A percentile compares a stretch with the other conserved stretches of the same genome.
Conservation (phyloP, 441 rosid species). For the Daphne laureola region DNA sequence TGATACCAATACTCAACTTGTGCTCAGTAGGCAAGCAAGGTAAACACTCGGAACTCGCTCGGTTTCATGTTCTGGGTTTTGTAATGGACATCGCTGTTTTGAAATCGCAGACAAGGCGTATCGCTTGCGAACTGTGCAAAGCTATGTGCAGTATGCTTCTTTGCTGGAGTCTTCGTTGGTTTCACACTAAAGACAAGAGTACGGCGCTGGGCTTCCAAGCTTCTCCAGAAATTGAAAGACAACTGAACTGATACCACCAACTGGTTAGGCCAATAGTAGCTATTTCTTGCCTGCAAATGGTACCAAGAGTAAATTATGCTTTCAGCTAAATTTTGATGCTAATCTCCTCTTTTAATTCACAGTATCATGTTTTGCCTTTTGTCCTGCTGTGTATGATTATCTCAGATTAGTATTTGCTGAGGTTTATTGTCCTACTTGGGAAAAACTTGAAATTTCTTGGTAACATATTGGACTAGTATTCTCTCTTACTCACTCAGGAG, state of each 20-base stretch:
- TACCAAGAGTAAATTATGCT: too few relatives aligned
- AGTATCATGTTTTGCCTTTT: too few relatives aligned
- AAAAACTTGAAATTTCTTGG: too few relatives aligned
- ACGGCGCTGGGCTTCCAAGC: conserved; percentile 58
- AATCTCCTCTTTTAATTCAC: too few relatives aligned
- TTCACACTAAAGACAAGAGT: conserved; percentile 71
- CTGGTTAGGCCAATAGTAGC: background rate
- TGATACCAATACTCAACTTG: conserved; percentile 36
- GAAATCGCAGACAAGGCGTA: conserved; percentile 40
- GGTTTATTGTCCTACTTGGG: too few relatives aligned
- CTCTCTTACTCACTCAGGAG: too few relatives aligned
- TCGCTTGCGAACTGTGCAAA: conserved; percentile 71
- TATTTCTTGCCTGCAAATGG: too few relatives aligned
- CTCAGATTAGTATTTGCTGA: too few relatives aligned
- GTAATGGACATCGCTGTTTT: background rate
- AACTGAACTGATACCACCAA: conserved; percentile 41
- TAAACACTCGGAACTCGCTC: conserved; percentile 7
- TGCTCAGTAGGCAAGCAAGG: conserved; percentile 51
- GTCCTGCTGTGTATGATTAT: too few relatives aligned
- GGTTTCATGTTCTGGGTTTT: background rate
- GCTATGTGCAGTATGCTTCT: conserved; percentile 63
- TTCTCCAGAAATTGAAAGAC: conserved; percentile 64
- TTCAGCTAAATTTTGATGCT: too few relatives aligned
- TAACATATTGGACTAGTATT: too few relatives aligned
- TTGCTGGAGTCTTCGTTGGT: conserved; percentile 72